Evolutionary conservation across 768 basidiomycete species (phyloP), one percentile per base, ranked within the genome.

Genomic region (Suillus brevipes): DNA sequence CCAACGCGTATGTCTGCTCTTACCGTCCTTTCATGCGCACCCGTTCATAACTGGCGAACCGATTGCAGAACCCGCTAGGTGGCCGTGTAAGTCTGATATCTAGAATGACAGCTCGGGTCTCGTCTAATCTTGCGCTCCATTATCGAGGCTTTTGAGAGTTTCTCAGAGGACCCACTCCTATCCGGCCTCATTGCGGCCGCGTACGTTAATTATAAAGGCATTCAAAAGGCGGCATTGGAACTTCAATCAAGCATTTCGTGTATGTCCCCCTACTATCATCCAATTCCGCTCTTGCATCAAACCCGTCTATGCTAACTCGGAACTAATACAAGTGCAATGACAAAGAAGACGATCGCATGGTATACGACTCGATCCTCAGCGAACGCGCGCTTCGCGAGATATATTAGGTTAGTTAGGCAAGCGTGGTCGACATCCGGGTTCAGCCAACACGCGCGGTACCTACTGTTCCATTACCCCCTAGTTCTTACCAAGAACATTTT

Each of bases 161-260:
- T 91, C 76, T 89, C 91, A 0, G 90, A 93, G 70, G 91, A 94
- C 67, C 91, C 92, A 0, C 77, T 84, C 65, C 81, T 94, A 6
- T 90, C 89, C 7, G 92, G 92, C 9, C 79, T 84, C 67, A 82
- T 91, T 20, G 85, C 90, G 2, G 84, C 89, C 0, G 83, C 89
- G 18, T 94, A 92, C 68, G 82, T 92, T n/a, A n/a, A n/a, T n/a
- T n/a, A n/a, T n/a, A 87, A 85, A 60, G 91, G 91, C 8, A 82
- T 92, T 3, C 93, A 75, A 84, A 75, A 23, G 84, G 85, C n/a
- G 91, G 92, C 1, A 86, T 95, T 53, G 90, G 88, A 23, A 83
- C 86, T 6, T 83, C 89, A 4, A 89, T 94, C 79, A 94, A 94
- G 73, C 93, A 94, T 72, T 94, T 91, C 67, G 87, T 89, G 88